phyloP scores from a whole-genome alignment of 306 rosid species.

The Mucuna pruriens region DNA sequence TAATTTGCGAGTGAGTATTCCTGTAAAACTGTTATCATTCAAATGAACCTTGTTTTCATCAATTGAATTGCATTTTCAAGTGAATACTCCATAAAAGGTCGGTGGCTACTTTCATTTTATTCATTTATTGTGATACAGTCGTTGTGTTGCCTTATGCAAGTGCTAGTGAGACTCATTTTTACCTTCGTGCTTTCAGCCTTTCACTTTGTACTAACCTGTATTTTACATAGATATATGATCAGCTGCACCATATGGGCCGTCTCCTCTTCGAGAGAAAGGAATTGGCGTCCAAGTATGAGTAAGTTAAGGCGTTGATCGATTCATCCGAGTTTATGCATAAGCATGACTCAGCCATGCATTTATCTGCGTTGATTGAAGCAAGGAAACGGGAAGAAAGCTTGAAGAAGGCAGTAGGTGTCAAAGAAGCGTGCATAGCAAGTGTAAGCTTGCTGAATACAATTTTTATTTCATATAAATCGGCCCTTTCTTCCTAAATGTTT shows the following conservation, averaged over 20 bases:
- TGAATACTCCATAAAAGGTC: too few relatives aligned
- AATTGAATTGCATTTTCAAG: too few relatives aligned
- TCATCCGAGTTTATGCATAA: slow-evolving; percentile 51
- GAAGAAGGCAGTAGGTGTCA: slow-evolving; percentile 59
- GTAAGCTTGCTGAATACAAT: slow-evolving; percentile 45
- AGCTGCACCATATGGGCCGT: slow-evolving; percentile 75
- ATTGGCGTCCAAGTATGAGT: slow-evolving; percentile 51
- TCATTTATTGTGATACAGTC: too few relatives aligned
- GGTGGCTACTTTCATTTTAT: too few relatives aligned
- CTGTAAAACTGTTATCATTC: too few relatives aligned
- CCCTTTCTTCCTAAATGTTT: background rate
- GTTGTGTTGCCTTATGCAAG: too few relatives aligned
- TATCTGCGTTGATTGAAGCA: slow-evolving; percentile 55
- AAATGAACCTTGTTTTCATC: too few relatives aligned
- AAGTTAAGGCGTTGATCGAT: slow-evolving; percentile 53
- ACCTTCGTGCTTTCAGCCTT: background rate
- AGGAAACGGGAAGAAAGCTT: slow-evolving; percentile 65
- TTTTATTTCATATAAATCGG: background rate
- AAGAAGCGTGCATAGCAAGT: slow-evolving; percentile 69
- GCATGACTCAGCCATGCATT: slow-evolving; percentile 58
- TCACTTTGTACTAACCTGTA: background rate
- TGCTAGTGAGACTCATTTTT: too few relatives aligned
- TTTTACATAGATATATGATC: slow-evolving; percentile 54
- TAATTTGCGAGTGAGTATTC: too few relatives aligned
- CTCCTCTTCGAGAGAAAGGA: slow-evolving; percentile 64